Evolutionary conservation across 352 stramenopile species (phyloP).

Genomic region (Peronospora tabacina): DNA sequence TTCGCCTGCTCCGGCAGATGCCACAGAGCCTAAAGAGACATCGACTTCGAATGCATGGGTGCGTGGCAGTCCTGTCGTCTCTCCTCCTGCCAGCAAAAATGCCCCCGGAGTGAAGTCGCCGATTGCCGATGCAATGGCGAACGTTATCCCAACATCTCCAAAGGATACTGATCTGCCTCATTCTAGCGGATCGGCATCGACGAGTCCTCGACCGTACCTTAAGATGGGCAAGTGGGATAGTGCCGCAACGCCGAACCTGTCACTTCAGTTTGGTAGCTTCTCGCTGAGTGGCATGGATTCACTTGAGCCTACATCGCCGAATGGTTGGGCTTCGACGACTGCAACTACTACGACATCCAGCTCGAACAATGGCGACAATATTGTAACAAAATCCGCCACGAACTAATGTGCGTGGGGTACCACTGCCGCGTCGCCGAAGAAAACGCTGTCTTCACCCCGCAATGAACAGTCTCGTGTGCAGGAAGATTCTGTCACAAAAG

Average conservation of each 20-base stretch:
- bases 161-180: constrained; percentile 56
- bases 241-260: constrained; percentile 56
- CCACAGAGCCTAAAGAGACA: constrained; percentile 40
- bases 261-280: constrained; percentile 84
- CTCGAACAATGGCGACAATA: constrained; percentile 34
- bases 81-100: constrained; percentile 20
- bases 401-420: constrained; percentile 53
- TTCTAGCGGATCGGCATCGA: constrained; percentile 26
- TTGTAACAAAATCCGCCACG: constrained; percentile 34
- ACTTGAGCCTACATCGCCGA: constrained; percentile 47
- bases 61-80: constrained; percentile 51
- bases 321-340: constrained; percentile 47
- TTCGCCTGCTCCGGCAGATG: constrained; percentile 24
- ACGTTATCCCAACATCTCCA: constrained; percentile 47
- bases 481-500: constrained; percentile 26
- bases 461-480: constrained; percentile 24
- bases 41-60: constrained; percentile 61
- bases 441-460: constrained; percentile 52
- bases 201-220: constrained; percentile 69
- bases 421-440: constrained; percentile 50
- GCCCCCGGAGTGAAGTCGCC: constrained; percentile 27
- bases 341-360: constrained; percentile 37
- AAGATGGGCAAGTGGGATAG: constrained; percentile 83
- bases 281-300: constrained; percentile 65
- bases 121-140: constrained; percentile 31